These are phyloP conservation scores for Berkeleyomyces basicola DNA, from an alignment of 2,329 filamentous ascomycete genomes.

Conservation along the genomic window DNA sequence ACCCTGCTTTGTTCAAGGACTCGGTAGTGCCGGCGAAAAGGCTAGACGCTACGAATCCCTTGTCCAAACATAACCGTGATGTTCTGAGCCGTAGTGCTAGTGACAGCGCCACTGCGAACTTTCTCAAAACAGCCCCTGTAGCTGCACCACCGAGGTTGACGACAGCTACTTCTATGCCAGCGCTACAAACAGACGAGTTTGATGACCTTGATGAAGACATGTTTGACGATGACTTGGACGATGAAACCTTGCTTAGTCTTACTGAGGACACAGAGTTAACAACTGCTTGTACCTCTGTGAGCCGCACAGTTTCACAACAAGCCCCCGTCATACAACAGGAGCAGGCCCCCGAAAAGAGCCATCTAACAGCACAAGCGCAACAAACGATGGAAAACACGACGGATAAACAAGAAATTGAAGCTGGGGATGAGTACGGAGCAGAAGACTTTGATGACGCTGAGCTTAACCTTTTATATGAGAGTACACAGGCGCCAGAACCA, in stretches of 20 bases:
- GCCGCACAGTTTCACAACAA: neutral
- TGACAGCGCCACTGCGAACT: neutral
- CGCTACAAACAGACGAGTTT: constrained; percentile 6
- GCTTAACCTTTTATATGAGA: constrained; percentile 24
- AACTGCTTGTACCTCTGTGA: constrained; percentile 8
- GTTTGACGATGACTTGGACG: constrained; percentile 14
- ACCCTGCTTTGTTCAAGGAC: constrained; percentile 1
- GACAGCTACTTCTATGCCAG: neutral
- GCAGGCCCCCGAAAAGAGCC: neutral
- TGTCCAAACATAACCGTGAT: neutral
- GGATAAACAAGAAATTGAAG: neutral
- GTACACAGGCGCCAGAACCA: constrained; percentile 19
- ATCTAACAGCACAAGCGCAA: neutral
- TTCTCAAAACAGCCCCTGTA: neutral
- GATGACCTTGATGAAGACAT: constrained; percentile 14
- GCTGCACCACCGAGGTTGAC: neutral
- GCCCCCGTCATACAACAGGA: neutral
- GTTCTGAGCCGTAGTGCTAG: constrained; percentile 8
- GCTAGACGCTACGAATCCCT: neutral
- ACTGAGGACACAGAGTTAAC: constrained; percentile 5
- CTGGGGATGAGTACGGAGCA: constrained; percentile 35
- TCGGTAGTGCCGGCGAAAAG: neutral
- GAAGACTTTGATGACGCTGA: constrained; percentile 45
- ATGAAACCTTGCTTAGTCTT: constrained; percentile 6
- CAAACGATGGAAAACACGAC: neutral